Conservation (phyloP, 2,329 filamentous ascomycete genomes). For the Fusarium sp. region DNA sequence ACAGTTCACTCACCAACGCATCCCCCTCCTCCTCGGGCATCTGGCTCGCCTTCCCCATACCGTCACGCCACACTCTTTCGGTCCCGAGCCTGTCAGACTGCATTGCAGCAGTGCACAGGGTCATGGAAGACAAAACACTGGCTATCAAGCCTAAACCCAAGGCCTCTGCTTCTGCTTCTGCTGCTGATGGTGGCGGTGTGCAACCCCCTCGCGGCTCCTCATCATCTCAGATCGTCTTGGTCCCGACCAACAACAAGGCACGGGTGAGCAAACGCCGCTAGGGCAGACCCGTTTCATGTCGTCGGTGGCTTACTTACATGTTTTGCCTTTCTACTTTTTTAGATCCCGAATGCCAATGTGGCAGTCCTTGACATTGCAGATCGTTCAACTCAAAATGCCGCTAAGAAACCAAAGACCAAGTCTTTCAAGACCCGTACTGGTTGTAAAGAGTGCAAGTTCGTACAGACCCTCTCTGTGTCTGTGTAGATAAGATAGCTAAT, state of each 20-base stretch:
- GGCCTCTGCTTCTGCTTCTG: neutral
- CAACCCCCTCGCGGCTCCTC: neutral
- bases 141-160: neutral
- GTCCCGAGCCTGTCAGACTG: neutral
- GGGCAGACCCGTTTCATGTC: slow-evolving; percentile 2
- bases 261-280: slow-evolving; percentile 1
- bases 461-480: neutral
- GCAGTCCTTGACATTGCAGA: slow-evolving; percentile 27
- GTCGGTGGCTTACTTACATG: slow-evolving; percentile 4
- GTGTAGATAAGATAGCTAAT: neutral
- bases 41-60: neutral
- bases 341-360: slow-evolving; percentile 28
- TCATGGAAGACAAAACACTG: neutral
- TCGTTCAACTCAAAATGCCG: neutral
- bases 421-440: slow-evolving; percentile 39
- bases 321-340: neutral
- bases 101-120: neutral
- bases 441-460: slow-evolving; percentile 43
- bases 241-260: slow-evolving; percentile 1
- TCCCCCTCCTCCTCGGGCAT: slow-evolving; percentile 1
- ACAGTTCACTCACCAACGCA: slow-evolving; percentile 5
- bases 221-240: slow-evolving; percentile 5
- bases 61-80: slow-evolving; percentile 1
- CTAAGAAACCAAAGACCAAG: slow-evolving; percentile 24
- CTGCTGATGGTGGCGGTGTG: neutral